Percentiles rank a stretch among this genome's conserved stretches.
Conservation (phyloP, 2,329 filamentous ascomycete genomes). For the Acarospora socialis region DNA sequence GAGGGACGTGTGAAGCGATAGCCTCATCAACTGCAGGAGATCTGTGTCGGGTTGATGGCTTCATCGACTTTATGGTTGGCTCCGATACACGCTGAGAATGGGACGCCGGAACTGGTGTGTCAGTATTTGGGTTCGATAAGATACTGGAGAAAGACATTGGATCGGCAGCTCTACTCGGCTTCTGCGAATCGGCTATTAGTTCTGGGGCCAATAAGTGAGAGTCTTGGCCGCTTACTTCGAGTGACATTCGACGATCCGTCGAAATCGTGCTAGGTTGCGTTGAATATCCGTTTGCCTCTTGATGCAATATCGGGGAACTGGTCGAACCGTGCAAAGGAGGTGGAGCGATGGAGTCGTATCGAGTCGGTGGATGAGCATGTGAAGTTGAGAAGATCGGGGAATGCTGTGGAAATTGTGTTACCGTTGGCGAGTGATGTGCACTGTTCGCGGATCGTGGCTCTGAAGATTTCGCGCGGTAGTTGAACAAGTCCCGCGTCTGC, state of each 20-base stretch:
- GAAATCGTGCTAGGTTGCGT: too few relatives aligned
- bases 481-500: conserved; percentile 8
- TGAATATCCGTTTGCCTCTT: conserved; percentile 20
- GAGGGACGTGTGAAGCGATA: too few relatives aligned
- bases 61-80: conserved; percentile 13
- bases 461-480: not conserved
- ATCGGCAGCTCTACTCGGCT: conserved; percentile 60
- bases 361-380: conserved; percentile 28
- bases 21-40: too few relatives aligned
- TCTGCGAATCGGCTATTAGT: conserved; percentile 39
- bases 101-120: conserved; percentile 37
- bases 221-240: too few relatives aligned
- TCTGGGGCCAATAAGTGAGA: too few relatives aligned
- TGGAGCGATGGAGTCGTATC: conserved; percentile 25
- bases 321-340: conserved; percentile 25
- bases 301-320: conserved; percentile 18
- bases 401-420: conserved; percentile 20
- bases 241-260: too few relatives aligned
- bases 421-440: conserved; percentile 22
- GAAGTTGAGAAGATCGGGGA: conserved; percentile 23
- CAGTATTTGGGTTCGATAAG: conserved; percentile 62
- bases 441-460: conserved; percentile 9
- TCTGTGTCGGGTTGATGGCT: too few relatives aligned
- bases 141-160: conserved; percentile 96
- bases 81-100: conserved; percentile 20